A percentile compares a stretch with the other conserved stretches of the same genome.
phyloP scores from a whole-genome alignment of 176 grass and related monocot genomes.

The Oryza nivara region DNA sequence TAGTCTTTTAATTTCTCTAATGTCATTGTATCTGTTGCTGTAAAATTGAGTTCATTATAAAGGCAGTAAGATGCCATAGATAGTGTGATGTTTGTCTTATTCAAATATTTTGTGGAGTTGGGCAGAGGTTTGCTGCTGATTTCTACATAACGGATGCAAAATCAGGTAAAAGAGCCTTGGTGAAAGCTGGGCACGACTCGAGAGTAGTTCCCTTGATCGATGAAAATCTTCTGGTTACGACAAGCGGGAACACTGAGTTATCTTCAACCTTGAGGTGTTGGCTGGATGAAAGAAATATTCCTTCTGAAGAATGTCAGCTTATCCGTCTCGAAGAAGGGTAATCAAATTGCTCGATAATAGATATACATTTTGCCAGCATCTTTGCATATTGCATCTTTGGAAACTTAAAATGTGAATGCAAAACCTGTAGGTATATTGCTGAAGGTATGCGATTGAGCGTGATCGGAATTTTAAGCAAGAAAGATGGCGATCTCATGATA shows the following conservation, averaged over 20 bases:
- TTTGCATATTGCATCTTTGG: not conserved
- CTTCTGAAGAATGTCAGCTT: slow-evolving; percentile 63
- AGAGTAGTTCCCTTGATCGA: slow-evolving; percentile 80
- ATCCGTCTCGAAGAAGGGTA: slow-evolving; percentile 93
- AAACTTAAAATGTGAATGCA: slow-evolving; percentile 32
- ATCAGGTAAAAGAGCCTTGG: slow-evolving; percentile 75
- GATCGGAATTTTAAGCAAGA: slow-evolving; percentile 84
- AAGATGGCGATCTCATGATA: slow-evolving; percentile 63
- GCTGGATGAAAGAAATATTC: slow-evolving; percentile 83
- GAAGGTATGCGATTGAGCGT: slow-evolving; percentile 82
- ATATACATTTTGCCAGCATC: not conserved
- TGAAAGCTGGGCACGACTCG: slow-evolving; percentile 74
- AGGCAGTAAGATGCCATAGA: not conserved
- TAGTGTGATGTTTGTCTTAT: slow-evolving; percentile 51
- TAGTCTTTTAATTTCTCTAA: not conserved
- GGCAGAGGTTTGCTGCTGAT: slow-evolving; percentile 91
- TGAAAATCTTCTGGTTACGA: slow-evolving; percentile 77
- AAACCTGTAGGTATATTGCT: slow-evolving; percentile 62
- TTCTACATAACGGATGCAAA: slow-evolving; percentile 97
- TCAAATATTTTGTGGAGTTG: slow-evolving; percentile 49
- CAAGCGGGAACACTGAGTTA: slow-evolving; percentile 66
- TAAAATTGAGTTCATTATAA: not conserved
- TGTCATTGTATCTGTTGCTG: not conserved
- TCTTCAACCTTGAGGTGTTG: slow-evolving; percentile 89
- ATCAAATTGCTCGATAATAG: slow-evolving; percentile 23